Base-by-base conservation (phyloP, 768 basidiomycete species). In the Auricularia auricula-judae region DNA sequence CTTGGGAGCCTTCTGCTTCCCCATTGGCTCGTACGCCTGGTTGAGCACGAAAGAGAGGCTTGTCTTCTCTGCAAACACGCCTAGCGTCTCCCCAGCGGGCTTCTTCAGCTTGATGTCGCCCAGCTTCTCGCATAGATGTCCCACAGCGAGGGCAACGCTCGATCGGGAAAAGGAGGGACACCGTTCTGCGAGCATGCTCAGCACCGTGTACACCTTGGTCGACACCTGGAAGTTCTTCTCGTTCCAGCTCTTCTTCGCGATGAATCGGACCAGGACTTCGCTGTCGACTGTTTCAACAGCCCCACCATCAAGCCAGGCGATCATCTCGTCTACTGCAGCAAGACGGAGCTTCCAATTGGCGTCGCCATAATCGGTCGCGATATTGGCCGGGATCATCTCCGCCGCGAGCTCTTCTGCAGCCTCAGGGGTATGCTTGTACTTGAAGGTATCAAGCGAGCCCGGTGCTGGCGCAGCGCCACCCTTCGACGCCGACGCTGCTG, bases 171-270 rank as follows among this genome's bases (percentile, higher is more conserved):
- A 98, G 1, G 86, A 84, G 1, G 93, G 86, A 69, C 87, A 92
- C 42, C 80, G 78, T 68, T 91, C 85, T 1, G 94, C 89, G 47
- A 98, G 82, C 8, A 84, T 70, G 44, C 71, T 75, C 68, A 98
- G 80, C 63, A 93, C 84, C 33, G 82, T 86, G 74, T 94, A 98
- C 61, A 98, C 74, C 74, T 95, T 98, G 16, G 87, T 80, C 4
- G 91, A 94, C 58, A 99, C 95, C 79, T 99, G 96, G 69, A 99
- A 99, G 71, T 98, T 99, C 80, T 97, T 98, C 77, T 99, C 97
- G n/a, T 81, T 83, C 94, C 93, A 98, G 2, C 95, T 93, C 67
- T 91, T 93, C 80, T 96, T 98, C 3, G 84, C 87, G 65, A 98
- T 76, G 68, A 89, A 87, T 33, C 96, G 82, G 21, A 98, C 84